Evolutionary conservation across 2,329 filamentous ascomycete genomes (phyloP), one percentile per base, ranked within the genome.

Genomic region (Lecanicillium sp.): DNA sequence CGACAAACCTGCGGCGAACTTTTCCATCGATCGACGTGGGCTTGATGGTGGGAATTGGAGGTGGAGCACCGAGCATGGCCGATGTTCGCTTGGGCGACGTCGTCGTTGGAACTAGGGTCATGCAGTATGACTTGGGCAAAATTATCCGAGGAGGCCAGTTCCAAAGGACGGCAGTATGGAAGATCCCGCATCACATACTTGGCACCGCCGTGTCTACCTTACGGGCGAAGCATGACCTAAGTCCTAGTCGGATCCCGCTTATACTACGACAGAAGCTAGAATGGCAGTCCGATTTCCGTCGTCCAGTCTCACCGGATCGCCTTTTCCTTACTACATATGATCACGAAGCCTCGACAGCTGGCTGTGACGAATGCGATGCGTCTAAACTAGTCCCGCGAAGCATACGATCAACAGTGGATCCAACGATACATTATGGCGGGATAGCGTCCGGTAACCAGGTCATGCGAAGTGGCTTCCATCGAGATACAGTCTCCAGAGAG

Each of bases 401-500:
- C 4, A 4, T 8, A 2, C 25, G 48, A 10, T 1, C 4, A 2
- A 20, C 15, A 4, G 7, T 17, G 5, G 13, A 36, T 1, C 43
- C 43, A 2, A 25, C 1, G 10, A 36, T 50, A 3, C 47, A 50
- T 19, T 46, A 42, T 18, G 48, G 50, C 13, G 34, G 34, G 4
- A 46, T 54, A 10, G 50, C 47, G 0, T 61, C 58, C 0, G 60
- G 49, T 2, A 55, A 62, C 18, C 43, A 46, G 11, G 56, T 65
- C 0, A 57, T 66, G 39, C 60, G 56, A 29, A 46, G 50, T 13
- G 54, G 47, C 2, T 18, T 17, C 2, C 41, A 46, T 3, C 47
- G 63, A 8, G 61, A 65, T 31, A 9, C 37, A 2, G 41, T 60
- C 15, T 47, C 49, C 4, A 22, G 35, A 4, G 13, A 37, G 0